Evolutionary conservation across 148 eudicot species (phyloP).

Genomic region (Heliamphora exappendiculata): DNA sequence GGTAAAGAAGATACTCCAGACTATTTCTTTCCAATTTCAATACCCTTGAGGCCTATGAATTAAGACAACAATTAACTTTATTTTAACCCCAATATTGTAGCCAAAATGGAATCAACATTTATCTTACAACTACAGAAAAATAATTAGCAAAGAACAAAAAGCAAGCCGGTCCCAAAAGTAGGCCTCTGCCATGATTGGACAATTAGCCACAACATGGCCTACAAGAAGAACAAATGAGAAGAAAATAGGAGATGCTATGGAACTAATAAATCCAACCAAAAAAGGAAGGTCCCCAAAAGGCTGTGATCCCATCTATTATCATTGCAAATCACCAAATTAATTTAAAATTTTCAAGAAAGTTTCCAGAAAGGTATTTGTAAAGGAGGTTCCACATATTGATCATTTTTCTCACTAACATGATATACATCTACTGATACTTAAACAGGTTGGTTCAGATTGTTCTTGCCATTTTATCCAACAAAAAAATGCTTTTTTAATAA

Average conservation of each 20-base stretch:
- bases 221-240: not conserved
- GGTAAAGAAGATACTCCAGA: constrained; percentile 71
- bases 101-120: not conserved
- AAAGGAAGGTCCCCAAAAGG: not conserved
- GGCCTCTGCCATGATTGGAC: not conserved
- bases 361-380: not conserved
- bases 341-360: not conserved
- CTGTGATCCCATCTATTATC: not conserved
- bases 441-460: too few relatives aligned
- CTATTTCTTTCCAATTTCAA: constrained; percentile 84
- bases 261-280: not conserved
- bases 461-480: not conserved
- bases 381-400: not conserved
- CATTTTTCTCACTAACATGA: not conserved
- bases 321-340: not conserved
- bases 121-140: not conserved
- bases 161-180: not conserved
- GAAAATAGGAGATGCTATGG: not conserved
- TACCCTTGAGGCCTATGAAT: constrained; percentile 75
- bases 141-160: not conserved
- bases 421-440: not conserved
- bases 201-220: not conserved
- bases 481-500: not conserved
- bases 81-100: constrained; percentile 10
- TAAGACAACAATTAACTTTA: constrained; percentile 7